phyloP scores from a whole-genome alignment of 106 monocot genomes.

The Dioscorea alata region DNA sequence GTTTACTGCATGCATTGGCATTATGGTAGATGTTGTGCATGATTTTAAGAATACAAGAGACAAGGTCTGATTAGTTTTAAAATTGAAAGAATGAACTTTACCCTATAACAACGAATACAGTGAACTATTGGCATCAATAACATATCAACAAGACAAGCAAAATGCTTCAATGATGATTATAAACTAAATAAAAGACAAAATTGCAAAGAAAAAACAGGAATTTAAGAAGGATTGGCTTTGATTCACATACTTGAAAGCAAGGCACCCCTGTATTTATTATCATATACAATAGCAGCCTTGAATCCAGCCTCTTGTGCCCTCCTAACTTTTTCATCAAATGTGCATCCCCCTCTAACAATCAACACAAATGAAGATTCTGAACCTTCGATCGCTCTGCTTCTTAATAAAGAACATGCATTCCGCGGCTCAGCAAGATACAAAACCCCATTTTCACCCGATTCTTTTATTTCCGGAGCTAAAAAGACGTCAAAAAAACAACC shows the following conservation, averaged over 20 bases:
- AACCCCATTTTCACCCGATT: slow-evolving; percentile 36
- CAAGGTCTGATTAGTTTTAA: neutral
- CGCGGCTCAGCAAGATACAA: slow-evolving; percentile 45
- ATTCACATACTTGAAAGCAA: slow-evolving; percentile 41
- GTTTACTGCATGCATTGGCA: neutral
- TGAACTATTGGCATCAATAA: neutral
- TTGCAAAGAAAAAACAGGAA: no score
- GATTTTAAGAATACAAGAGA: neutral
- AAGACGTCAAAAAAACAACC: neutral
- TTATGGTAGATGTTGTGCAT: neutral
- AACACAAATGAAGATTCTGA: slow-evolving; percentile 29
- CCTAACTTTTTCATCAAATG: slow-evolving; percentile 58
- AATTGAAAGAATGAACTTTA: neutral
- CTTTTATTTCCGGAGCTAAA: slow-evolving; percentile 48
- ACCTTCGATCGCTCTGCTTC: slow-evolving; percentile 12
- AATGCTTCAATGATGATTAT: neutral
- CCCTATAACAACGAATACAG: neutral
- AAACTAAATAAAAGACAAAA: neutral
- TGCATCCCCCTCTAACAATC: slow-evolving; percentile 54
- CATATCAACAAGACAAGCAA: neutral
- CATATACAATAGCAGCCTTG: slow-evolving; percentile 47
- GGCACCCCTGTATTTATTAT: slow-evolving; percentile 23
- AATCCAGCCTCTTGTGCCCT: slow-evolving; percentile 66
- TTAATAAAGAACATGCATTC: slow-evolving; percentile 41
- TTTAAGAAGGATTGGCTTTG: no score